These are phyloP conservation scores for Dothiorella sarmentorum DNA, from an alignment of 2,329 filamentous ascomycete species.

Conservation along the genomic window DNA sequence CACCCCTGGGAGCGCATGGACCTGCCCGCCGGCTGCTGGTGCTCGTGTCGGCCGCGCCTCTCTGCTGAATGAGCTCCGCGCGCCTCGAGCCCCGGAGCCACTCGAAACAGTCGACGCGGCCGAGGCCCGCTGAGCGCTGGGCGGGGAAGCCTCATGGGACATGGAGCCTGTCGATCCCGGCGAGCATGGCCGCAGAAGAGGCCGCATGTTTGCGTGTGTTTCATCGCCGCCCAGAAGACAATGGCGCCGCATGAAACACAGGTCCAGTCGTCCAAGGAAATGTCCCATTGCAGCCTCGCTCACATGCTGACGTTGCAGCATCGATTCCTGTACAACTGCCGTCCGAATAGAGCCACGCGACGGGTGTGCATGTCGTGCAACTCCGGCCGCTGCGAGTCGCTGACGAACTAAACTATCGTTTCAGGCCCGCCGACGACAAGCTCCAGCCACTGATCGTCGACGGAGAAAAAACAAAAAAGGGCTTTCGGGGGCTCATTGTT, in stretches of 20 bases:
- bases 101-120: slow-evolving; percentile 11
- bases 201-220: slow-evolving; percentile 7
- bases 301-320: slow-evolving; percentile 4
- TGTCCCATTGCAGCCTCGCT: neutral
- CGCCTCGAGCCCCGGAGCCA: neutral
- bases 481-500: neutral
- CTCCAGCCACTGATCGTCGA: slow-evolving; percentile 8
- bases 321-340: neutral
- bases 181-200: slow-evolving; percentile 4
- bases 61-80: neutral
- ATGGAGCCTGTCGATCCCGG: slow-evolving; percentile 5
- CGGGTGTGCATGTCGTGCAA: slow-evolving; percentile 2
- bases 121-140: slow-evolving; percentile 10
- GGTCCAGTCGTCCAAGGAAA: no score
- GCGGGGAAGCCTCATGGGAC: slow-evolving; percentile 2
- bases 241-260: neutral
- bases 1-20: slow-evolving; percentile 1
- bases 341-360: slow-evolving; percentile 11
- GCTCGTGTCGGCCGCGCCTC: slow-evolving; percentile 12
- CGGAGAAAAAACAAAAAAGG: neutral
- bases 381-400: slow-evolving; percentile 1
- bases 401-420: slow-evolving; percentile 14
- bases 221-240: neutral
- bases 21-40: neutral
- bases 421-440: slow-evolving; percentile 9